These are phyloP conservation scores for Dendrobium nobile DNA, from an alignment of 106 monocot genomes.

Conservation along the genomic window DNA sequence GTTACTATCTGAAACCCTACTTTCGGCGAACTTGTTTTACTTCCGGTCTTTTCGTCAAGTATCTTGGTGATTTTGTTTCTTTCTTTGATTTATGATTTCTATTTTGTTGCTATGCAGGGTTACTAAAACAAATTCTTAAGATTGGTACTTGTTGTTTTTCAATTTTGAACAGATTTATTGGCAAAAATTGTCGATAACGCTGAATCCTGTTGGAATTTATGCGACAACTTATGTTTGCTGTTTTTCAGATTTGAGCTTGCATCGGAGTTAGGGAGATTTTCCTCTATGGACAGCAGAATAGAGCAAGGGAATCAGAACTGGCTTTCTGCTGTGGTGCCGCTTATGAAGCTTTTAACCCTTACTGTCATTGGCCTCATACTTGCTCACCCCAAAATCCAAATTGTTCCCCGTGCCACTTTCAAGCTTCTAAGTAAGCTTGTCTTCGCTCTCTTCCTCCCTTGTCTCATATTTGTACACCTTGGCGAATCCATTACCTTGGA, in stretches of 20 bases:
- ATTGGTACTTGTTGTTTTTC: too few species aligned
- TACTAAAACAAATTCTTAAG: not conserved
- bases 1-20: not conserved
- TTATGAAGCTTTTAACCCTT: constrained; percentile 74
- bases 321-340: constrained; percentile 59
- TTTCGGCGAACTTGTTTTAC: not conserved
- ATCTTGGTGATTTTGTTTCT: not conserved
- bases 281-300: not conserved
- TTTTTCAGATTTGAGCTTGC: too few species aligned
- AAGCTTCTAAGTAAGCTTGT: constrained; percentile 88
- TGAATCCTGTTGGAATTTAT: not conserved
- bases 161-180: not conserved
- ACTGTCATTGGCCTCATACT: constrained; percentile 75
- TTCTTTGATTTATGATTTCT: too few species aligned
- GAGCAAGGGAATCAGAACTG: constrained; percentile 9
- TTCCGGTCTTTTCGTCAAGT: not conserved
- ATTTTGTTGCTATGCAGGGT: not conserved
- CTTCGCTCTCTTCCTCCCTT: constrained; percentile 91
- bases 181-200: not conserved
- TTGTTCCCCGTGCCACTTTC: constrained; percentile 80
- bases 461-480: constrained; percentile 87
- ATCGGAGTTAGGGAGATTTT: not conserved
- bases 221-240: not conserved
- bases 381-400: constrained; percentile 55
- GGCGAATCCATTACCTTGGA: constrained; percentile 67